Evolutionary conservation across 1,139 yeast species (phyloP), one percentile per base, ranked within the genome.

Genomic region (Suhomyces chickasaworum): DNA sequence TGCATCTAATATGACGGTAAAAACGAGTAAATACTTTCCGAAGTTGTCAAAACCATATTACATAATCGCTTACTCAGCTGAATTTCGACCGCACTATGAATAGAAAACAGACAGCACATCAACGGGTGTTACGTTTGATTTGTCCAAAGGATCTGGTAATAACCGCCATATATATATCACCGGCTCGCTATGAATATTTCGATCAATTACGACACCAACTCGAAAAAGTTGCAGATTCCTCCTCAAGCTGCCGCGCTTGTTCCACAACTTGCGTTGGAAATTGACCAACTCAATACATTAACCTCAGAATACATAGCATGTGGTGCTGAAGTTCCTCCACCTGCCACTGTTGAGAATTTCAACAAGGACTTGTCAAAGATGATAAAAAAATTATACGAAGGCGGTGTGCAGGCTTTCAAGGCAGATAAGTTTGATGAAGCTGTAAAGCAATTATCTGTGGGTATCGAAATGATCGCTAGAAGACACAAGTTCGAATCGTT

Each of bases 401-500:
- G 86, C 15, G 97, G 95, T 1, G 77, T 84, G 7, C 77, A 73
- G 39, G 74, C 85, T 8, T 76, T 88, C 61, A 81, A 84, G 59
- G 73, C 75, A 42, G 80, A 78, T 22, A 84, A 86, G 58, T 77
- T 76, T 53, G 73, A 71, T 4, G 97, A 89, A 15, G 90, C 97
- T 1, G 79, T 81, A 42, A 84, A 84, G 61, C 83, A 84, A 58
- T 81, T 88, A 58, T 66, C 84, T 8, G 72, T 89, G 49, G 97
- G 96, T 1, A 73, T 93, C 37, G 95, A 89, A 47, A 81, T 90
- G 82, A 86, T 91, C 16, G 70, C 80, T 51, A 83, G 88, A 55
- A 80, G 98, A 64, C 83, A 90, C 29, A 84, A 88, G 58, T 90
- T 91, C 78, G 99, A 93, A 64, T 75, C 91, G 9, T 87, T 90